Evolutionary conservation across 176 grass and related monocot genomes (phyloP).

Genomic region (Triticum turgidum): DNA sequence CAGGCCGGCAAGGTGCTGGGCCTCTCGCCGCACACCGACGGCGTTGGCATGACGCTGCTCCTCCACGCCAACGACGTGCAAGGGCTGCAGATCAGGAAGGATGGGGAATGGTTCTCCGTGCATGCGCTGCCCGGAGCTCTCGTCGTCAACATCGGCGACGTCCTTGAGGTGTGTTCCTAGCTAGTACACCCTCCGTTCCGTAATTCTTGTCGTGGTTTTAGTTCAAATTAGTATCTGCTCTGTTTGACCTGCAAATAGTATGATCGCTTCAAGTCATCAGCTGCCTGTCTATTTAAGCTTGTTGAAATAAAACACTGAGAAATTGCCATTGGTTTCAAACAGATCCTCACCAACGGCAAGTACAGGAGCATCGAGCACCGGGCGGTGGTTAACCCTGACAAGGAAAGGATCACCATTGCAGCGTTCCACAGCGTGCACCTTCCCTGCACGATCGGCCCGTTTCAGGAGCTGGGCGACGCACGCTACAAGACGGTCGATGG

Average conservation of each 20-base stretch:
- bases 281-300: no score
- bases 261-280: no score
- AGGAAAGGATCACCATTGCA: slow-evolving; percentile 35
- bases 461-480: slow-evolving; percentile 31
- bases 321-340: background rate
- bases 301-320: background rate
- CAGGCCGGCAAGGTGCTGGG: slow-evolving; percentile 61
- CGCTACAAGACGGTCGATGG: slow-evolving; percentile 37
- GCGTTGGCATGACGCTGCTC: slow-evolving; percentile 47
- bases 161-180: slow-evolving; percentile 14
- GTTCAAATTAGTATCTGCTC: background rate
- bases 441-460: slow-evolving; percentile 44
- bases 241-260: background rate
- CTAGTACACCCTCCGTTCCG: background rate
- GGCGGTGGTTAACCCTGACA: slow-evolving; percentile 31
- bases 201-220: no score
- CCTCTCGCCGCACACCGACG: slow-evolving; percentile 63
- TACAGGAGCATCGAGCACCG: slow-evolving; percentile 52
- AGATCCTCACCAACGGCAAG: slow-evolving; percentile 42
- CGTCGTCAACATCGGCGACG: slow-evolving; percentile 16
- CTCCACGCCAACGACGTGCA: slow-evolving; percentile 55
- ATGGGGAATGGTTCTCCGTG: slow-evolving; percentile 40
- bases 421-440: slow-evolving; percentile 38
- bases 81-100: slow-evolving; percentile 63
- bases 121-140: slow-evolving; percentile 12